Base-by-base conservation (phyloP, 371 early-diverging fungal genomes). In the Mortierella sp. region DNA sequence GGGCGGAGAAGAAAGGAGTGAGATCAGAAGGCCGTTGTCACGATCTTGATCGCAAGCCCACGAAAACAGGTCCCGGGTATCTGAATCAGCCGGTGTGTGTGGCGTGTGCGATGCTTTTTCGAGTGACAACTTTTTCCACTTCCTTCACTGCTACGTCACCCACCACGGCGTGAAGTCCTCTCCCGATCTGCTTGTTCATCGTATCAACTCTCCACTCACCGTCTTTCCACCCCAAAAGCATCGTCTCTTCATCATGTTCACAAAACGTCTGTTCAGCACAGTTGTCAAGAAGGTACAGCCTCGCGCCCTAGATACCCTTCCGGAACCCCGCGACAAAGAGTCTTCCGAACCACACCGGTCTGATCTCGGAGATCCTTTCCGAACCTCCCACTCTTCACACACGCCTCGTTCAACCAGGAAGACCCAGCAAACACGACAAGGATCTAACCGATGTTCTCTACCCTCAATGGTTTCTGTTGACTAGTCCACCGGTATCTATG, bases 401-500 rank as follows among this genome's bases (percentile, higher is more conserved):
- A 28, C 24, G 28, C 45, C 27, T 19, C 43, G 43, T 21, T n/a
- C 12, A 7, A 3, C 31, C 40, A 13, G 45, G 25, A 29, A 43
- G 10, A 40, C n/a, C n/a, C n/a, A 24, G 56, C n/a, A 4, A 34
- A 10, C 7, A 34, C 10, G 10, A 34, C 34, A 10, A 34, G 34
- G 10, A 10, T 34, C 10, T 34, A 34, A 34, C 34, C 55, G n/a
- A 14, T n/a, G 3, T 10, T 28, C n/a, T 8, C 54, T n/a, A 16
- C 27, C 43, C n/a, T 8, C 21, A 57, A 22, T 17, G 34, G 34
- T 10, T 27, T n/a, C 24, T 14, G 17, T 31, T n/a, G 37, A 40
- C 76, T 78, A 76, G 82, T 85, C 95, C 31, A 96, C 97, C 14
- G 94, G 95, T 29, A 71, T 97, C 63, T 86, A 86, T 61, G 97